phyloP scores from a whole-genome alignment of 2,329 filamentous ascomycete species.

The Orbilia ellipsospora region DNA sequence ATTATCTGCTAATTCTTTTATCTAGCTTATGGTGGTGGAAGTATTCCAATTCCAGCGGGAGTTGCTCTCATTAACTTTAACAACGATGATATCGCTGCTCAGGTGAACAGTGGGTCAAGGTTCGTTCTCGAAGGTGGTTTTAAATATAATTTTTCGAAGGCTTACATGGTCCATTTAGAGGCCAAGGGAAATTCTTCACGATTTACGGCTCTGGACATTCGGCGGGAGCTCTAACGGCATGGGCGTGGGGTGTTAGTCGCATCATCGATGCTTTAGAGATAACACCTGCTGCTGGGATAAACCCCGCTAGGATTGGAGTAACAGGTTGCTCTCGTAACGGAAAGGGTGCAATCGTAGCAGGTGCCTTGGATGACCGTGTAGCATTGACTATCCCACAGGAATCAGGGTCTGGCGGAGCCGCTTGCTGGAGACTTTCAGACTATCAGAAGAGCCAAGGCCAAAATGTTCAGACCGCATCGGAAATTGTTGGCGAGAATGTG shows the following conservation, averaged over 20 bases:
- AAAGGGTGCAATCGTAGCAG: conserved; percentile 73
- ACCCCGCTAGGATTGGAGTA: conserved; percentile 67
- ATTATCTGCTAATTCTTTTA: not conserved
- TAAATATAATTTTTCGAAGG: not conserved
- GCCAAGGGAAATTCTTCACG: conserved; percentile 71
- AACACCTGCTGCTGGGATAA: conserved; percentile 66
- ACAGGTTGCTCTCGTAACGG: conserved; percentile 74
- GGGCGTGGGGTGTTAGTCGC: conserved; percentile 73
- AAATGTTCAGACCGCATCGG: conserved; percentile 71
- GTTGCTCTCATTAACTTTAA: conserved; percentile 71
- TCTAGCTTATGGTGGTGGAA: conserved; percentile 65
- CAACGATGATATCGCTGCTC: conserved; percentile 70
- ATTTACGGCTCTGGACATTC: conserved; percentile 69
- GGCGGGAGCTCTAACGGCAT: conserved; percentile 71
- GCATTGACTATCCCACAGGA: conserved; percentile 73
- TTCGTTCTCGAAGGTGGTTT: not conserved
- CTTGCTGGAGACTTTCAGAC: conserved; percentile 71
- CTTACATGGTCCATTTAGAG: conserved; percentile 61
- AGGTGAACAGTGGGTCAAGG: conserved; percentile 63
- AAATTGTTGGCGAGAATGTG: conserved; percentile 72
- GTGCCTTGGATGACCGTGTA: conserved; percentile 70
- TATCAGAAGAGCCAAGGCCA: conserved; percentile 67
- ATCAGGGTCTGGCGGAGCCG: conserved; percentile 71
- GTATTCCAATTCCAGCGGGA: conserved; percentile 68
- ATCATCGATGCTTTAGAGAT: conserved; percentile 71